Base-by-base conservation (phyloP, 2,329 filamentous ascomycete genomes). In the Fusarium continuum region DNA sequence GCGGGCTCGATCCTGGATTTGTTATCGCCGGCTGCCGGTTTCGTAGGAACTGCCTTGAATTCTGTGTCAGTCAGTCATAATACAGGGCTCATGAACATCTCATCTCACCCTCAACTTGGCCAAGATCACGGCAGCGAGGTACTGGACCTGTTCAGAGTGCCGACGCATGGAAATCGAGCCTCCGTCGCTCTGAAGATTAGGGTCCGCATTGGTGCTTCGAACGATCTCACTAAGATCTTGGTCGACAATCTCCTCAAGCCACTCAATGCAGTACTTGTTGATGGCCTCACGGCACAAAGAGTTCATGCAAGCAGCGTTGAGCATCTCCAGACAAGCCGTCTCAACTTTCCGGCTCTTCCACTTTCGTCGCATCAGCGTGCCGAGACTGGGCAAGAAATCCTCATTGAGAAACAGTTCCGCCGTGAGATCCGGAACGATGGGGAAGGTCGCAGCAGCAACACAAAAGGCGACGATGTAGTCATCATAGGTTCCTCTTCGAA, bases 391-490 rank as follows among this genome's bases (percentile, higher is more conserved):
- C 39, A 97, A 81, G 71, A 99, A 98, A 4, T 92, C 92, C 66
- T 97, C 92, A 29, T 88, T 93, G 53, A 98, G 84, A 74, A 99
- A 97, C 31, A 98, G 82, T 56, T 88, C 83, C 4, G 91, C 84
- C 3, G 89, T 91, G 36, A 91, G 84, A 51, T 89, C 85, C 4
- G 92, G 90, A 3, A 91, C 87, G 47, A 99, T 85, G 2, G 95
- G 93, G 73, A 99, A 99, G 8, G 96, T 86, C 19, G 89, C 87
- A 3, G 93, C 88, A 6, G 93, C 92, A n/a, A 93, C 93, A 48
- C 93, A 98, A 75, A 97, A 98, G 6, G 93, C 93, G 44, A 95
- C 83, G 50, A 97, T 92, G 66, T 96, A 87, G 75, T 96, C 92
- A 70, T 97, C 93, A 64, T 93, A 91, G 20, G 90, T 94, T 47